phyloP scores from a whole-genome alignment of 164 flowering plant genomes.

The Kingdonia uniflora region DNA sequence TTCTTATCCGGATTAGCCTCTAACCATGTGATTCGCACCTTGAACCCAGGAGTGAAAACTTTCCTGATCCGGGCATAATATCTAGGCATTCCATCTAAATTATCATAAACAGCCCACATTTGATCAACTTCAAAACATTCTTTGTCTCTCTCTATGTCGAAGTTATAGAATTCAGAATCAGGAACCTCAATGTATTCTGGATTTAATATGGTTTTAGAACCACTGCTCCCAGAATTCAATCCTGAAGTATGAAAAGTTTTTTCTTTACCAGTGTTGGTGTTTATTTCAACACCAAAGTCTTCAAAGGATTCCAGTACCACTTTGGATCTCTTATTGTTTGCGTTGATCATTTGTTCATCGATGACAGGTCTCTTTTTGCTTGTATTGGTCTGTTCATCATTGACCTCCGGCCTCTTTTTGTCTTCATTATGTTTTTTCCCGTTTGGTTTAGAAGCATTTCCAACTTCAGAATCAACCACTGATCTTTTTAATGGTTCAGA shows the following conservation, averaged over 20 bases:
- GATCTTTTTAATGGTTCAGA: not conserved
- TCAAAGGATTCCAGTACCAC: not conserved
- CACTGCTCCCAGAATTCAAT: not conserved
- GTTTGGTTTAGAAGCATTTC: not conserved
- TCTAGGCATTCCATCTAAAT: conserved; percentile 77
- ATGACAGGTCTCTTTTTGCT: not conserved
- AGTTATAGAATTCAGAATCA: conserved; percentile 62
- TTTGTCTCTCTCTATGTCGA: conserved; percentile 40
- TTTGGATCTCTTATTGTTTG: not conserved
- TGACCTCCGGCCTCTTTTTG: not conserved
- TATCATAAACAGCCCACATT: conserved; percentile 80
- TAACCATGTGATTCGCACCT: conserved; percentile 63
- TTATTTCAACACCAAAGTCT: not conserved
- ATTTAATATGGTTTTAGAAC: conserved; percentile 5
- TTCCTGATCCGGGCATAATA: conserved; percentile 59
- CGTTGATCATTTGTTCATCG: not conserved
- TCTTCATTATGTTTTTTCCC: not conserved
- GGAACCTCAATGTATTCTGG: conserved; percentile 21
- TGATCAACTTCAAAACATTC: conserved; percentile 46
- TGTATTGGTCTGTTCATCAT: not conserved
- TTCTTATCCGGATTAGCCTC: conserved; percentile 45
- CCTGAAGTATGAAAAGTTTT: not conserved
- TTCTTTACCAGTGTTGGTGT: too few species aligned
- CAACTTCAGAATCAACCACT: conserved; percentile 5
- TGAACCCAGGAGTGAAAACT: conserved; percentile 32